A percentile compares a stretch with the other conserved stretches of the same genome.
These are phyloP conservation scores for Blastosporella zonata DNA, from an alignment of 1,284 basidiomycete genomes.

Conservation along the genomic window DNA sequence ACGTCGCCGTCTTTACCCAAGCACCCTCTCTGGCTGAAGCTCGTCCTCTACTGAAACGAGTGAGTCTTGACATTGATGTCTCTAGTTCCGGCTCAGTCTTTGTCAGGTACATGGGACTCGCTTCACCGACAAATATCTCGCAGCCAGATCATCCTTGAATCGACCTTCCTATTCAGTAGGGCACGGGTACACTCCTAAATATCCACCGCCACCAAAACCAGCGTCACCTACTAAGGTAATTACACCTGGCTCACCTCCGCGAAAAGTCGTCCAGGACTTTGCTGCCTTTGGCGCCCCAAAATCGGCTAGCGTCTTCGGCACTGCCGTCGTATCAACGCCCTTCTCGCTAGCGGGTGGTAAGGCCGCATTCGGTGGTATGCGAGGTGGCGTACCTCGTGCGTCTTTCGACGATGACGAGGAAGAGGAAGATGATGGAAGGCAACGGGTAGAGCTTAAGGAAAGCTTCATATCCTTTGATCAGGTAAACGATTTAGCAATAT, in stretches of 20 bases:
- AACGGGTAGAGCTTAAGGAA: slow-evolving; percentile 72
- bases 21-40: slow-evolving; percentile 76
- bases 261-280: slow-evolving; percentile 87
- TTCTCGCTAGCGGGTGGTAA: slow-evolving; percentile 78
- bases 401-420: slow-evolving; percentile 63
- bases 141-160: slow-evolving; percentile 60
- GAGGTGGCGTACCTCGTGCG: slow-evolving; percentile 39
- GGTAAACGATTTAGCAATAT: slow-evolving; percentile 41
- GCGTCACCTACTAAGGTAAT: slow-evolving; percentile 32
- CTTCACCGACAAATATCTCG: slow-evolving; percentile 92
- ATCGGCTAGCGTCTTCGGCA: slow-evolving; percentile 73
- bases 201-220: slow-evolving; percentile 29
- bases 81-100: slow-evolving; percentile 11
- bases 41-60: slow-evolving; percentile 77
- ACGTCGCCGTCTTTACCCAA: slow-evolving; percentile 84
- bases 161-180: slow-evolving; percentile 48
- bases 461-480: slow-evolving; percentile 87
- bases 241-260: slow-evolving; percentile 58
- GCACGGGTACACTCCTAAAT: slow-evolving; percentile 42
- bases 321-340: slow-evolving; percentile 72
- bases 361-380: slow-evolving; percentile 75
- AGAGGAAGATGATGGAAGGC: slow-evolving; percentile 61
- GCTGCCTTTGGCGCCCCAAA: slow-evolving; percentile 83
- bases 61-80: slow-evolving; percentile 30
- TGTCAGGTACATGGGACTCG: slow-evolving; percentile 83